Evolutionary conservation across 768 basidiomycete genomes (phyloP), one percentile per base, ranked within the genome.

Genomic region (Suillus brevipes): DNA sequence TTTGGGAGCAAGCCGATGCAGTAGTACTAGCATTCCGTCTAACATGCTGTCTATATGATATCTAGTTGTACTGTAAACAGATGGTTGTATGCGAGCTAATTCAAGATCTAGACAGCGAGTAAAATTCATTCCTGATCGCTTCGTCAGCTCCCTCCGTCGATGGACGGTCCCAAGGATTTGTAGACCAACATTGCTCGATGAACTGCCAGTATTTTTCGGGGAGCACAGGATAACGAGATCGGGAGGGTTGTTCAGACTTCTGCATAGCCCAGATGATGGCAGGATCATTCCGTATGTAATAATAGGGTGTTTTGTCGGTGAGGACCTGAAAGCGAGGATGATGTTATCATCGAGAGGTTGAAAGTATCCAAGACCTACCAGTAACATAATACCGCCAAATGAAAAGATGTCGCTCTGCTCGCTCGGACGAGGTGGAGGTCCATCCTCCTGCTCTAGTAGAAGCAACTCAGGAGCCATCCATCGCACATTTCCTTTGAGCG

Each of bases 401-500:
- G 80, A 80, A 62, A 78, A 85, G 23, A 83, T 78, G 68, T 85
- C 84, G 50, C 77, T 81, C 55, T 70, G 56, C 2, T 59, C 58
- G 20, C 9, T 62, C 0, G 70, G 72, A n/a, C 69, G n/a, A 1
- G 56, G 14, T 2, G 53, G 49, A 14, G 47, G 12, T 63, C 75
- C 73, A 28, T 79, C 75, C 18, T 78, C 73, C 12, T 64, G 65
- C 23, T 73, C 45, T 6, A 6, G 23, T 34, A 68, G 70, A 64
- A 81, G 83, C 0, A 85, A 63, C 18, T 79, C 71, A 0, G 80
- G 71, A 55, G 81, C 82, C 12, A 81, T 78, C 81, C 82, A 83
- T 2, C 82, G 77, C 25, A 81, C 75, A 13, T 80, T 78, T 3
- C 82, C 82, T 31, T 40, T 40, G 25, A 40, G 38, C 5, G 16